Base-by-base conservation (phyloP, 2,329 filamentous ascomycete genomes). In the Aschersonia sp. region DNA sequence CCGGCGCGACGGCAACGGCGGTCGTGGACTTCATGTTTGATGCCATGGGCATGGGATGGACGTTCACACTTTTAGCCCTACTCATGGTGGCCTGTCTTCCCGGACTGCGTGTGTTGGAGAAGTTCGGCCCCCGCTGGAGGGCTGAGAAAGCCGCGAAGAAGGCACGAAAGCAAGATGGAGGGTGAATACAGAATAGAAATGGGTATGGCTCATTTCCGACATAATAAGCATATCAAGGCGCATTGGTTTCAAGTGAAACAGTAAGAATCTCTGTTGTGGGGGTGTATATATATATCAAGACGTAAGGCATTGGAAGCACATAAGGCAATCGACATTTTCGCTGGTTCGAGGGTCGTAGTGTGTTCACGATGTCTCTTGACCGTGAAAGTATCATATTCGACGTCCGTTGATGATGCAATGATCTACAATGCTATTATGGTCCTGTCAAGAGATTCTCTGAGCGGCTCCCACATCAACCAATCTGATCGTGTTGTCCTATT, bases 381-480 rank as follows among this genome's bases (percentile, higher is more conserved):
- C 35, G 35, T 37, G 8, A 12, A 8, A 12, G 8, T 37, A 8
- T 9, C 2, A 29, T 32, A 5, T 14, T 30, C 30, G 22, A 29
- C 22, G 4, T 22, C 2, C 22, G 22, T 22, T 14, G 29, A 5
- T 41, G 6, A 29, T 30, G 31, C 30, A 7, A 9, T 4, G 14
- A 40, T 43, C 45, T 30, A 49, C 47, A 51, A 29, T n/a, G 78
- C 80, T 54, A 78, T 72, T 50, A 82, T 72, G 7, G 82, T 80
- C 52, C 72, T 67, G 61, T 89, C 84, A 52, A 84, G 56, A 12
- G 83, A 76, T 53, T 79, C 73, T 59, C 85, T 76, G 61, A 84
- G 79, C 14, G 74, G 73, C 64, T 98, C 92, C 92, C 92, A 98
- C 48, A 90, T 90, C 58, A 98, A 71, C 92, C 92, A 98, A 65